Evolutionary conservation across 306 rosid species (phyloP).

Genomic region (Hippophae rhamnoides): DNA sequence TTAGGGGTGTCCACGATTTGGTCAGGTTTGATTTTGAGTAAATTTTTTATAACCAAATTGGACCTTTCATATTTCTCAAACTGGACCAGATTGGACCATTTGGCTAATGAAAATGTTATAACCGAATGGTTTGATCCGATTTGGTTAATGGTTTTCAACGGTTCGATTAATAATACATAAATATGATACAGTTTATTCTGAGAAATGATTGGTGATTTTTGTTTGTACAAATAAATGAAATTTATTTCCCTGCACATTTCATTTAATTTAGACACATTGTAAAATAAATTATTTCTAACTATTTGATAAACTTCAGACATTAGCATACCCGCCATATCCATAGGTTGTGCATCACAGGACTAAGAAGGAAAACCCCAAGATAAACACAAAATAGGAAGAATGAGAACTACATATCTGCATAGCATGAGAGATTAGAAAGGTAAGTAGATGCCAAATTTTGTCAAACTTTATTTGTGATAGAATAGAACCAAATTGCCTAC

Average conservation of each 20-base stretch:
- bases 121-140: no score
- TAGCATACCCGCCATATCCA: constrained; percentile 95
- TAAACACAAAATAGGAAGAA: constrained; percentile 82
- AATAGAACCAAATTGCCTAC: constrained; percentile 34
- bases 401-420: constrained; percentile 78
- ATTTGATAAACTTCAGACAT: constrained; percentile 17
- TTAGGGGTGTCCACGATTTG: no score
- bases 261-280: constrained; percentile 7
- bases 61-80: no score
- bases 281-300: not conserved
- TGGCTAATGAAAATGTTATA: no score
- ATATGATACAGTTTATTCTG: no score
- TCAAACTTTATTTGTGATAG: not conserved
- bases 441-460: constrained; percentile 5
- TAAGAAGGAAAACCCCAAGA: constrained; percentile 78
- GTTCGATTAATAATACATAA: no score
- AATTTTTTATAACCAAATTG: no score
- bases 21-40: no score
- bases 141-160: no score
- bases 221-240: no score
- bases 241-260: constrained; percentile 49
- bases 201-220: no score
- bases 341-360: constrained; percentile 97
- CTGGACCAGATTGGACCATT: no score
- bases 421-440: constrained; percentile 21